phyloP scores from a whole-genome alignment of 768 basidiomycete genomes.

The Lactarius akahatsu region DNA sequence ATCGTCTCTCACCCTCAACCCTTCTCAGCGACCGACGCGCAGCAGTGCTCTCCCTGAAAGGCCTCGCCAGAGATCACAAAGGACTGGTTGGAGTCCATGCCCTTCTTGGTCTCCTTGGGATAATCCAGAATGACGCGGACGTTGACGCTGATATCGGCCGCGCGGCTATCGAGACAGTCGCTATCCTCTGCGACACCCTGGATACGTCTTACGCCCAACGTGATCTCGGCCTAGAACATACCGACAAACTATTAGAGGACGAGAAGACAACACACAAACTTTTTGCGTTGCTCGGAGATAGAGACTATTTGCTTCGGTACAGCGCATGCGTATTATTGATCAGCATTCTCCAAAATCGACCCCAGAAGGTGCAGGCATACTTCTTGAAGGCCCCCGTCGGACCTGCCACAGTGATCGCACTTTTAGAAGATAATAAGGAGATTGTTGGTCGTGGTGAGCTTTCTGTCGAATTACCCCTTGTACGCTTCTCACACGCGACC shows the following conservation, averaged over 20 bases:
- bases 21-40: slow-evolving; percentile 90
- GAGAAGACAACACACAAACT: slow-evolving; percentile 74
- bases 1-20: slow-evolving; percentile 86
- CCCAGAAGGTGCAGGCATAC: slow-evolving; percentile 82
- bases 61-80: slow-evolving; percentile 87
- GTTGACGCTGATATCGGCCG: slow-evolving; percentile 91
- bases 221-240: slow-evolving; percentile 81
- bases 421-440: slow-evolving; percentile 83
- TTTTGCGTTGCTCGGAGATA: slow-evolving; percentile 72
- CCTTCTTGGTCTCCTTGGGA: slow-evolving; percentile 73
- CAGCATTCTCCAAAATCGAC: slow-evolving; percentile 76
- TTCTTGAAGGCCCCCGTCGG: slow-evolving; percentile 86
- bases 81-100: slow-evolving; percentile 81
- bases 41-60: slow-evolving; percentile 91
- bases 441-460: slow-evolving; percentile 82
- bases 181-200: slow-evolving; percentile 79
- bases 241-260: slow-evolving; percentile 71
- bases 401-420: slow-evolving; percentile 65
- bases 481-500: not conserved
- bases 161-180: slow-evolving; percentile 87
- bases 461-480: not conserved
- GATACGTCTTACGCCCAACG: slow-evolving; percentile 48
- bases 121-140: slow-evolving; percentile 83
- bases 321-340: slow-evolving; percentile 80
- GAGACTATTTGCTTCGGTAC: slow-evolving; percentile 81